Base-by-base conservation (phyloP, 2,329 filamentous ascomycete species). In the Lachnellula subtilissima region DNA sequence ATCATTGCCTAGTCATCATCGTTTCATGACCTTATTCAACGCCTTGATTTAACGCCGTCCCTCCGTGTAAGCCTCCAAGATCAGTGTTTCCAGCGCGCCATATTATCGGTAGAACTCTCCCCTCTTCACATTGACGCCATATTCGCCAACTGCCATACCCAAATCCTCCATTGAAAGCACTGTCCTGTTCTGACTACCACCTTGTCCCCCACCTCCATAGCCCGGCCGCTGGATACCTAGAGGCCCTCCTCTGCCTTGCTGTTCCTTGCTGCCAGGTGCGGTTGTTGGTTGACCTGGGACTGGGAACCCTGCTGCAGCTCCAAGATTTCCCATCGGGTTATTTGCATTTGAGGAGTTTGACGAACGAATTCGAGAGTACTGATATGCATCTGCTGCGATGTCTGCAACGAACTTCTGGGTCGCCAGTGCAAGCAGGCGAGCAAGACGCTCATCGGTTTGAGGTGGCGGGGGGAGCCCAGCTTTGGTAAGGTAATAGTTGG, bases 391-490 rank as follows among this genome's bases (percentile, higher is more conserved):
- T 55, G 94, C 92, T 1, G 94, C 94, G 63, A 99, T 91, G 72
- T 99, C 94, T 57, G 94, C 92, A 67, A 99, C 89, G 78, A 99
- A 99, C 72, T 99, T 99, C 71, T 99, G 94, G 0, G 94, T 96
- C n/a, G 94, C 94, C 8, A 99, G 88, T 2, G 94, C 93, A 45
- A 99, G 87, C 3, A 99, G 87, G 48, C 93, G 91, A 22, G 93
- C 91, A 28, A 99, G 88, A 56, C 92, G 90, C 19, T 87, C 87
- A 67, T 96, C 91, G 52, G 91, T 96, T 66, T 94, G 88, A 0
- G 91, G 92, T 42, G 93, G 91, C 1, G 93, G 93, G 36, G 94
- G 92, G 4, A 99, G 89, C 52, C 94, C 94, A 63, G 93, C 91
- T 65, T 95, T 88, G 39, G 93, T 96, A 76, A 99, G 89, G 76